These are phyloP conservation scores for Castanea sativa DNA, from an alignment of 306 rosid species.

Conservation along the genomic window DNA sequence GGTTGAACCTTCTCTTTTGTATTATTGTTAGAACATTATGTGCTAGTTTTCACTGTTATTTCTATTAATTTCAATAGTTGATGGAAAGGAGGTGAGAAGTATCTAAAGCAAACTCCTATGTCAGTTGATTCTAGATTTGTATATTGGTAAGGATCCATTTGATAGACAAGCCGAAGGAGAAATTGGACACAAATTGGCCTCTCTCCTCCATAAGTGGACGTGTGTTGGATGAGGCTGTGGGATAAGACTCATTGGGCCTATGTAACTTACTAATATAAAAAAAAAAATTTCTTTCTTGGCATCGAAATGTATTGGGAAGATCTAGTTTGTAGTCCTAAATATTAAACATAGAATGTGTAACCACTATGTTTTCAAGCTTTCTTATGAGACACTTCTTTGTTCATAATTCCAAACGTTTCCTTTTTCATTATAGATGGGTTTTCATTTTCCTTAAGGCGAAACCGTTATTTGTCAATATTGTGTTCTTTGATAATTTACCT, in stretches of 20 bases:
- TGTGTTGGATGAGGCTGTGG: not conserved
- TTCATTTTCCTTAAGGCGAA: not conserved
- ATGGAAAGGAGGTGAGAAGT: constrained; percentile 91
- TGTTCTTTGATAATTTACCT: too few relatives aligned
- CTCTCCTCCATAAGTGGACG: constrained; percentile 42
- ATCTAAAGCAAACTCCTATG: constrained; percentile 81
- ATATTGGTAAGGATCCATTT: constrained; percentile 83
- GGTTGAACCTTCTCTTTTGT: not conserved
- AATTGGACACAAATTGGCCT: constrained; percentile 54
- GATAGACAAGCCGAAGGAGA: constrained; percentile 88
- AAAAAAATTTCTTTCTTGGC: not conserved
- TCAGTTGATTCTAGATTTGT: constrained; percentile 72
- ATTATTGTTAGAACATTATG: not conserved
- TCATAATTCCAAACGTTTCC: not conserved
- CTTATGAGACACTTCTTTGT: not conserved
- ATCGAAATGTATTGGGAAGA: not conserved
- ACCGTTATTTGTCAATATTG: not conserved
- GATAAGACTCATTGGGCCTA: too few relatives aligned
- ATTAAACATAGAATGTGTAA: not conserved
- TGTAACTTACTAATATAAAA: too few relatives aligned
- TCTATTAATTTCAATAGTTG: constrained; percentile 52
- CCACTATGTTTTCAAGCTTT: not conserved
- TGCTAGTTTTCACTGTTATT: not conserved
- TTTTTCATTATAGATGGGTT: not conserved
- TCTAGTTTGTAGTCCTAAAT: not conserved